These are phyloP conservation scores for Aegilops umbellulata DNA, from an alignment of 176 grass and related monocot genomes.

Conservation along the genomic window DNA sequence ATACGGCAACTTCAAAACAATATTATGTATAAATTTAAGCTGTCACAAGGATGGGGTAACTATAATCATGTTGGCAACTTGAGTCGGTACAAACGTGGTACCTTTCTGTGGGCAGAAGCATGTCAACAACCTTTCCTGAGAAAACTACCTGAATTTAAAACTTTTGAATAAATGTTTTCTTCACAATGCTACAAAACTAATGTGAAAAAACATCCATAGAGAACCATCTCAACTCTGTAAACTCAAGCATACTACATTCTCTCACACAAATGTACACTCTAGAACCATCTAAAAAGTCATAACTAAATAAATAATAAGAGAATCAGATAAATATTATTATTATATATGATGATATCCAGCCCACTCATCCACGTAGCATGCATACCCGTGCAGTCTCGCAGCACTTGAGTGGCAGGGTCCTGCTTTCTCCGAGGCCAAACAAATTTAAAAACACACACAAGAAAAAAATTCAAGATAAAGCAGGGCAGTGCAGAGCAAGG, in stretches of 20 bases:
- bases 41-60: background rate
- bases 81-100: too few relatives aligned
- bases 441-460: constrained; percentile 16
- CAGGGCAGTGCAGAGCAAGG: constrained; percentile 18
- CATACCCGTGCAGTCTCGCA: constrained; percentile 4
- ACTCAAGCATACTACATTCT: background rate
- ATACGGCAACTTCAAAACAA: background rate
- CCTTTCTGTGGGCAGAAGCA: background rate
- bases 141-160: background rate
- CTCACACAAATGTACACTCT: background rate
- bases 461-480: constrained; percentile 44
- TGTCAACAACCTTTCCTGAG: background rate
- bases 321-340: background rate
- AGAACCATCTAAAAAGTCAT: background rate
- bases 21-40: background rate
- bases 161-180: background rate
- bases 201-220: background rate
- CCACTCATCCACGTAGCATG: constrained; percentile 27
- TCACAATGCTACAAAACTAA: background rate
- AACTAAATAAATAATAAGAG: background rate
- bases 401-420: constrained; percentile 39
- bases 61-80: background rate
- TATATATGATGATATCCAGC: background rate
- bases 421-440: constrained; percentile 45
- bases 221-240: background rate